Conservation (phyloP, 164 flowering plant species). For the Magnolia officinalis region DNA sequence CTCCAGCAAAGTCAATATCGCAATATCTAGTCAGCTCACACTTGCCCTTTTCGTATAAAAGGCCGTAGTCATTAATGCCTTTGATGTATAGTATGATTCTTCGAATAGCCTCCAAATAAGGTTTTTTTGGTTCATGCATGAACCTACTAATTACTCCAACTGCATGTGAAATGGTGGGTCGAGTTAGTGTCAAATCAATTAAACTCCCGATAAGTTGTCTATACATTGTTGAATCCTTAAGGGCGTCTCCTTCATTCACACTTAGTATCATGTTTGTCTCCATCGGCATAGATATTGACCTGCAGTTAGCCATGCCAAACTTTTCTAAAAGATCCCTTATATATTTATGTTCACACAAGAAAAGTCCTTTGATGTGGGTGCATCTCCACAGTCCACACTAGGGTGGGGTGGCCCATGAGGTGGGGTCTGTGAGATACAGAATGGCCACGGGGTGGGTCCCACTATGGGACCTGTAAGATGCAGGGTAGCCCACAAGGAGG, state of each 20-base stretch:
- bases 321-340: neutral
- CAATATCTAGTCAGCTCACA: neutral
- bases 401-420: no score
- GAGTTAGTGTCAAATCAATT: conserved; percentile 2
- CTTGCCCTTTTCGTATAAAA: neutral
- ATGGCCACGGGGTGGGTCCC: no score
- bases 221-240: neutral
- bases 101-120: conserved; percentile 7
- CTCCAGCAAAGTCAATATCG: neutral
- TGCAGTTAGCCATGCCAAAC: neutral
- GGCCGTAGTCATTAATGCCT: neutral
- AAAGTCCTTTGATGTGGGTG: neutral
- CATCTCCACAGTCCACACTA: no score
- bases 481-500: no score
- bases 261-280: neutral
- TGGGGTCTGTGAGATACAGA: no score
- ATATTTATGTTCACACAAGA: conserved; percentile 1
- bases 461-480: no score
- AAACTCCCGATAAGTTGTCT: neutral
- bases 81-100: neutral
- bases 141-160: conserved; percentile 8
- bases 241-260: neutral
- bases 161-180: neutral
- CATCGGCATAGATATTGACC: neutral
- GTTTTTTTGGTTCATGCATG: conserved; percentile 7